Conservation (phyloP, 495 filamentous ascomycete species). For the Neurospora sp. region DNA sequence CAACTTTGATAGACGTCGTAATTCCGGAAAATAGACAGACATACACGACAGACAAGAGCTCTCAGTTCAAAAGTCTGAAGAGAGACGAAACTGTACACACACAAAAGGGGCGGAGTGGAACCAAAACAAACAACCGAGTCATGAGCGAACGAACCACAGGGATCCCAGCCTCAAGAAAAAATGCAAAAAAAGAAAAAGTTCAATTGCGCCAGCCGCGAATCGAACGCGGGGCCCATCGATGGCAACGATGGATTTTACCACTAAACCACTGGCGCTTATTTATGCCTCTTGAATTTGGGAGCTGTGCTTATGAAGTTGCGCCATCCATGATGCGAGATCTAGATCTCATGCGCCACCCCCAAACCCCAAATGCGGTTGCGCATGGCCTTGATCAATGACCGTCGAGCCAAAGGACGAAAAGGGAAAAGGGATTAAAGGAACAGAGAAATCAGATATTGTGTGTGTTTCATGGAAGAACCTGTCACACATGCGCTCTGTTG, state of each 20-base stretch:
- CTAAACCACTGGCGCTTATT: slow-evolving; percentile 31
- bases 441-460: no score
- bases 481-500: no score
- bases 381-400: no score
- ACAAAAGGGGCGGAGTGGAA: background rate
- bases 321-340: no score
- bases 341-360: no score
- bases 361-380: no score
- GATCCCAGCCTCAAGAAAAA: background rate
- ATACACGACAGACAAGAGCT: background rate
- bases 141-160: background rate
- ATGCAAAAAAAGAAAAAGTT: background rate
- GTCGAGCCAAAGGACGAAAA: no score
- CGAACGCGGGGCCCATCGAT: slow-evolving; percentile 44
- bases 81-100: no score
- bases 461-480: no score
- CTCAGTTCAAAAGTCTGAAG: no score
- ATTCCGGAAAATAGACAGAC: background rate
- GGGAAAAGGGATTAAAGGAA: no score
- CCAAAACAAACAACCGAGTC: background rate
- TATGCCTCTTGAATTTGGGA: background rate
- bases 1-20: background rate
- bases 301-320: background rate
- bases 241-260: slow-evolving; percentile 46
- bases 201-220: slow-evolving; percentile 35